Evolutionary conservation across 2,329 filamentous ascomycete species (phyloP), one percentile per base, ranked within the genome.

Genomic region (Pseudogymnoascus sp.): DNA sequence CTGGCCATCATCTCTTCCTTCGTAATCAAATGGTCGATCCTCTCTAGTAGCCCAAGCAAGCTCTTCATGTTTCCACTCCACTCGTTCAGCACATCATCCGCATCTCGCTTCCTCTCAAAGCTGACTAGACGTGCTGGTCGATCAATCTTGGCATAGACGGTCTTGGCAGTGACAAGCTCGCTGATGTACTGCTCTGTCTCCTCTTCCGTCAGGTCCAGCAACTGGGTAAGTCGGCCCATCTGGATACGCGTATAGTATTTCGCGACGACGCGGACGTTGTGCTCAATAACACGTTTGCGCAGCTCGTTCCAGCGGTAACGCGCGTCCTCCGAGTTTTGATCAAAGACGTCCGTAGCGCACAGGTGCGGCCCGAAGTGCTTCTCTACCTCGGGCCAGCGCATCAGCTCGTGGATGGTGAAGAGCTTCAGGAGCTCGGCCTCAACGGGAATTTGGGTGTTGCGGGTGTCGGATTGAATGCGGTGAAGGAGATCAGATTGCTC

Each of bases 1-100:
- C 92, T 84, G 40, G 94, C 94, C 94, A 99, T 99, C 94, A 99
- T 99, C 82, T 99, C 94, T 78, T 99, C 94, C 82, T 97, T 97
- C 61, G 95, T 99, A 72, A 99, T 99, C 71, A 99, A 81, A 75
- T 99, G 94, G 73, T 99, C 94, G 65, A 99, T 95, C 66, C 92
- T 84, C 81, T 96, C 92, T 72, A 96, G 73, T 61, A 93, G 78
- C 9, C 90, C 91, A 67, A 96, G 77, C 70, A 96, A 77, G 72
- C 87, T 92, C 87, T 94, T 96, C 91, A 96, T 97, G 76, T 97
- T 96, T 71, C 90, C 88, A 74, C 92, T 96, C 94, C 94, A 99
- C 77, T 99, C 94, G 73, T 99, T 99, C 72, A 99, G 79, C 60
- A 97, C 87, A 75, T 99, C 94, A 72, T 99, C 94, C 1, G 92